Evolutionary conservation across 140 eudicot genomes (phyloP), one percentile per base, ranked within the genome.

Genomic region (Erigeron philadelphicus): DNA sequence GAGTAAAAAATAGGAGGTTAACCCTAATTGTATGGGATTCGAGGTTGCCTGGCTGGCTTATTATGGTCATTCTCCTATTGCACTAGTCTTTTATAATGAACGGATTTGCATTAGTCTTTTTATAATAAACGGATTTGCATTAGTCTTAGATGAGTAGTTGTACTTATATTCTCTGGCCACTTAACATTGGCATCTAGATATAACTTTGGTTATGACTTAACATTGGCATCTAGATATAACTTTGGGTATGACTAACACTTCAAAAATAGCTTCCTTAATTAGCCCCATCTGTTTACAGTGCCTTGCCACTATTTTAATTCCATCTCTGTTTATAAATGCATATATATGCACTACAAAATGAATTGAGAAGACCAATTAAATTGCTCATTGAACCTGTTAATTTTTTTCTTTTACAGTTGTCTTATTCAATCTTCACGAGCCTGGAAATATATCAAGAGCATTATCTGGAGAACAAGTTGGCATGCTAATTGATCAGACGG

Each of bases 391-490:
- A 53, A 16, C 59, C 59, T 53, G 11, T 16, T 1, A 9, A 13
- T 52, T 16, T 53, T 16, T 21, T 41, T 56, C n/a, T 31, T 71
- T 40, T 71, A 83, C 81, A 92, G 98, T 88, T 72, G 96, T 83
- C 68, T 73, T 92, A 41, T 92, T 88, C 71, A 81, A 86, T 81
- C 90, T 92, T 64, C 96, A 81, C 9, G 96, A 88, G 82, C 93
- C 96, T 17, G 93, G 96, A 57, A 92, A 92, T 79, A 92, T 92
- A 69, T 92, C 96, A 56, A 84, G 93, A 81, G 98, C 96, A 21
- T 75, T 92, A 68, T 86, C 84, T 2, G 98, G 98, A 72, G 95
- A 92, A 74, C 84, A 77, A 64, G 95, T 89, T 71, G 98, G 98
- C 43, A 89, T 82, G 8, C 81, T 88, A 66, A 72, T 92, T 75